A percentile compares a stretch with the other conserved stretches of the same genome.
Evolutionary conservation across 1,139 yeast species (phyloP).

Genomic region (Lodderomyces elongisporus): DNA sequence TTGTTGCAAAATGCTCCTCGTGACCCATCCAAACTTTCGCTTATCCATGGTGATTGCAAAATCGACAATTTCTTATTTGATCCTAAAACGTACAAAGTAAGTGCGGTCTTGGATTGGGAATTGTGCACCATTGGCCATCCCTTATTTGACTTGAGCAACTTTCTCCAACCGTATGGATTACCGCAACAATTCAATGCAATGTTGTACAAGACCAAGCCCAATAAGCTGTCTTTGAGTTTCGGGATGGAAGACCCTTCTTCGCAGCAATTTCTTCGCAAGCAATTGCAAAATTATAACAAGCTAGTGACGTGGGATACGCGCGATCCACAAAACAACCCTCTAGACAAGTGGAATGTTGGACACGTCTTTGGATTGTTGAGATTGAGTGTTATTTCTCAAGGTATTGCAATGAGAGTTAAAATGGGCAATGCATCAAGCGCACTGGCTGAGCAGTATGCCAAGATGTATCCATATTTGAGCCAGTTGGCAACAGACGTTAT

Average conservation of each 20-base stretch:
- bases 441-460: slow-evolving; percentile 43
- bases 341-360: slow-evolving; percentile 50
- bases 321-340: slow-evolving; percentile 36
- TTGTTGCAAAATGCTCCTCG: slow-evolving; percentile 37
- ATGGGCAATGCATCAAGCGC: slow-evolving; percentile 60
- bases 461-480: slow-evolving; percentile 42
- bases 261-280: slow-evolving; percentile 17
- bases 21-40: slow-evolving; percentile 43
- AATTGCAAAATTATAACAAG: slow-evolving; percentile 18
- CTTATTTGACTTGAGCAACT: slow-evolving; percentile 56
- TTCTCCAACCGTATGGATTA: slow-evolving; percentile 53
- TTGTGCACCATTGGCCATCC: slow-evolving; percentile 67
- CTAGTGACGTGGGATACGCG: slow-evolving; percentile 26
- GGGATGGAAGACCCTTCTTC: slow-evolving; percentile 36
- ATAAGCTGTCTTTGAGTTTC: slow-evolving; percentile 13
- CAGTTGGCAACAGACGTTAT: slow-evolving; percentile 26
- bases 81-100: slow-evolving; percentile 43
- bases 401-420: slow-evolving; percentile 58
- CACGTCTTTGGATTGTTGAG: slow-evolving; percentile 57
- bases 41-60: slow-evolving; percentile 67
- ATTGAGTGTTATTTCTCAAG: slow-evolving; percentile 60
- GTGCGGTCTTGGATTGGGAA: slow-evolving; percentile 67
- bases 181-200: slow-evolving; percentile 33
- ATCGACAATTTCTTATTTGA: slow-evolving; percentile 59
- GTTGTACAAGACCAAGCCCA: slow-evolving; percentile 20